A percentile compares a stretch with the other conserved stretches of the same genome.
These are phyloP conservation scores for Yarrowia bubula DNA, from an alignment of 805 yeast species.

Conservation along the genomic window DNA sequence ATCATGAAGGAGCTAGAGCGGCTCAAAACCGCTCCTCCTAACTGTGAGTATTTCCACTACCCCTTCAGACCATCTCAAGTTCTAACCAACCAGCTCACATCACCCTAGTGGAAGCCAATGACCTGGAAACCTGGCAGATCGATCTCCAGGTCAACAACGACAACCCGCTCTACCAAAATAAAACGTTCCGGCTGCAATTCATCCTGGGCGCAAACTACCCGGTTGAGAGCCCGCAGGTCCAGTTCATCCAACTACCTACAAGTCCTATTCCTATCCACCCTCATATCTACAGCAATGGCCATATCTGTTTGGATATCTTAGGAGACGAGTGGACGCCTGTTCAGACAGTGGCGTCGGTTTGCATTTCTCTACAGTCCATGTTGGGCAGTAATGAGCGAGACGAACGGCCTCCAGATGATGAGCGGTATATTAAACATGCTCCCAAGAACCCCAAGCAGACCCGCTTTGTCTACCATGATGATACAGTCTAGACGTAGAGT, in stretches of 20 bases:
- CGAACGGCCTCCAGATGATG: conserved; percentile 60
- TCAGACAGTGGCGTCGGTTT: conserved; percentile 42
- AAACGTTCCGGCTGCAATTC: conserved; percentile 47
- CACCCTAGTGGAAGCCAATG: conserved; percentile 39
- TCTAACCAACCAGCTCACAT: conserved; percentile 32
- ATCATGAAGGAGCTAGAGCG: conserved; percentile 15
- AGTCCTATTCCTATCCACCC: conserved; percentile 64
- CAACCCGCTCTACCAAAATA: conserved; percentile 41
- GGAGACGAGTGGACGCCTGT: conserved; percentile 71
- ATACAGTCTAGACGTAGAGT: conserved; percentile 39
- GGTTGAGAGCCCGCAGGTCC: conserved; percentile 56
- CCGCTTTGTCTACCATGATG: conserved; percentile 60
- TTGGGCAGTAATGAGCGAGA: conserved; percentile 48
- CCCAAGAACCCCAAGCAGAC: conserved; percentile 55
- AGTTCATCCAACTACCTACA: conserved; percentile 43
- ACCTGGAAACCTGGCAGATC: conserved; percentile 40
- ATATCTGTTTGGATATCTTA: conserved; percentile 65
- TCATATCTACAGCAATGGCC: conserved; percentile 73
- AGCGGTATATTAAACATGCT: conserved; percentile 49
- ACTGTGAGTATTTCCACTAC: conserved; percentile 13
- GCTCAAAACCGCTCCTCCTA: neutral
- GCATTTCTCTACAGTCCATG: conserved; percentile 64
- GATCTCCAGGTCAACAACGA: conserved; percentile 44
- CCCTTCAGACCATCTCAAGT: no score
- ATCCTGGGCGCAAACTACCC: conserved; percentile 52